A percentile compares a stretch with the other conserved stretches of the same genome.
These are phyloP conservation scores for Talaromyces sp. DNA, from an alignment of 2,329 filamentous ascomycete species.

Conservation along the genomic window DNA sequence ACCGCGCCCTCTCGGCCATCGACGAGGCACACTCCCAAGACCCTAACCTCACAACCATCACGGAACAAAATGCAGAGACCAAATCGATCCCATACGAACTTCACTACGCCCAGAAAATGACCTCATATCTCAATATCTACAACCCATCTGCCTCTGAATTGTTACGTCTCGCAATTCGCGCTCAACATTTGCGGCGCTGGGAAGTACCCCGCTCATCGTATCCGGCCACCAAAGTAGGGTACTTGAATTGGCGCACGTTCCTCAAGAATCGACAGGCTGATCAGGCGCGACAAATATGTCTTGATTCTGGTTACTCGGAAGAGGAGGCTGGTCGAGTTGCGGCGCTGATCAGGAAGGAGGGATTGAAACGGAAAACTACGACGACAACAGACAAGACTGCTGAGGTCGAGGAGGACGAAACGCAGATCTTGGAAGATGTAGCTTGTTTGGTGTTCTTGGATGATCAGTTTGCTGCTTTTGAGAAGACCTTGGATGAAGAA, in stretches of 20 bases:
- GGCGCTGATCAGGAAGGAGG: conserved; percentile 74
- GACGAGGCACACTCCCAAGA: conserved; percentile 70
- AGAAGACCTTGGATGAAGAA: conserved; percentile 65
- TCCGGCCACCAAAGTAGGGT: conserved; percentile 71
- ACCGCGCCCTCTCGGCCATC: conserved; percentile 61
- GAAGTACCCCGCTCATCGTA: conserved; percentile 72
- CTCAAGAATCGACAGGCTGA: conserved; percentile 70
- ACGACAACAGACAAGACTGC: background rate
- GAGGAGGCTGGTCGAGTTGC: conserved; percentile 62
- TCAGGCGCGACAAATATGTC: conserved; percentile 55
- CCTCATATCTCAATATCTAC: conserved; percentile 63
- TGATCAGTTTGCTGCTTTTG: conserved; percentile 80
- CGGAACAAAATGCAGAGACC: conserved; percentile 39
- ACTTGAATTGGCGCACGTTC: conserved; percentile 73
- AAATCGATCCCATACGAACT: conserved; percentile 67
- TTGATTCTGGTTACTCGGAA: conserved; percentile 47
- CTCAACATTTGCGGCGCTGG: conserved; percentile 84
- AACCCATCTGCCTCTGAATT: conserved; percentile 61
- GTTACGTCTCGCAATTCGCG: conserved; percentile 72
- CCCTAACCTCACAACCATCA: conserved; percentile 55
- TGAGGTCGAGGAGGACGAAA: conserved; percentile 40
- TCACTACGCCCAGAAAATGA: conserved; percentile 78
- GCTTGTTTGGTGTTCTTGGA: conserved; percentile 85
- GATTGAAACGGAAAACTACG: conserved; percentile 46
- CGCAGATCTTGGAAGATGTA: conserved; percentile 77